These are phyloP conservation scores for Pseudogymnoascus sp. DNA, from an alignment of 2,329 filamentous ascomycete genomes.

Conservation along the genomic window DNA sequence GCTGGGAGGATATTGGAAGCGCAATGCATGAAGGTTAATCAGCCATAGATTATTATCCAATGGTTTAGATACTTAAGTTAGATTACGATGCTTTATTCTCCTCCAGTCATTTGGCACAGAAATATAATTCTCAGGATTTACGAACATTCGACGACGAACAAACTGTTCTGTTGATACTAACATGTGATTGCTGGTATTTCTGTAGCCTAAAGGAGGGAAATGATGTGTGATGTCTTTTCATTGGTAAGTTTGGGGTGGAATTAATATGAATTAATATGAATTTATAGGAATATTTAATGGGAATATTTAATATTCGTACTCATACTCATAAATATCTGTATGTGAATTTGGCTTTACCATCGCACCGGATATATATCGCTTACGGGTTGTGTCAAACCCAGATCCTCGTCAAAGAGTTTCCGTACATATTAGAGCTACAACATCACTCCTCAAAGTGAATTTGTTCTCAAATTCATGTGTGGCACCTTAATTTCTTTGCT, in stretches of 20 bases:
- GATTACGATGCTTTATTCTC: slow-evolving; percentile 8
- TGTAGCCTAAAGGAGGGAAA: too few species aligned
- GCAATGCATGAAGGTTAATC: slow-evolving; percentile 8
- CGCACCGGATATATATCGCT: not conserved
- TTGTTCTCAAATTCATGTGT: not conserved
- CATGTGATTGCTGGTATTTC: not conserved
- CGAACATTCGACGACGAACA: not conserved
- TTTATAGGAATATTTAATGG: too few species aligned
- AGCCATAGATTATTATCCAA: slow-evolving; percentile 6
- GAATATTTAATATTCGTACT: not conserved
- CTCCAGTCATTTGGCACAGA: slow-evolving; percentile 4
- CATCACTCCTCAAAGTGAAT: not conserved
- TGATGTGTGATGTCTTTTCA: not conserved
- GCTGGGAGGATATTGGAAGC: slow-evolving; percentile 6
- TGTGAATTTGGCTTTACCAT: not conserved
- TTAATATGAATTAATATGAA: not conserved
- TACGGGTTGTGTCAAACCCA: not conserved
- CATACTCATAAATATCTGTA: not conserved
- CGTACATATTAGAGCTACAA: not conserved
- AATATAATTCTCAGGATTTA: slow-evolving; percentile 3
- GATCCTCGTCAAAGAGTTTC: too few species aligned
- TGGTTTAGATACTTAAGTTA: slow-evolving; percentile 9
- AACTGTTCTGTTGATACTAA: not conserved
- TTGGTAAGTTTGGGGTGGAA: not conserved
- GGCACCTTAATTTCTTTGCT: not conserved